Evolutionary conservation across 768 basidiomycete species (phyloP).

Genomic region (Xerocomellus amylosporus): DNA sequence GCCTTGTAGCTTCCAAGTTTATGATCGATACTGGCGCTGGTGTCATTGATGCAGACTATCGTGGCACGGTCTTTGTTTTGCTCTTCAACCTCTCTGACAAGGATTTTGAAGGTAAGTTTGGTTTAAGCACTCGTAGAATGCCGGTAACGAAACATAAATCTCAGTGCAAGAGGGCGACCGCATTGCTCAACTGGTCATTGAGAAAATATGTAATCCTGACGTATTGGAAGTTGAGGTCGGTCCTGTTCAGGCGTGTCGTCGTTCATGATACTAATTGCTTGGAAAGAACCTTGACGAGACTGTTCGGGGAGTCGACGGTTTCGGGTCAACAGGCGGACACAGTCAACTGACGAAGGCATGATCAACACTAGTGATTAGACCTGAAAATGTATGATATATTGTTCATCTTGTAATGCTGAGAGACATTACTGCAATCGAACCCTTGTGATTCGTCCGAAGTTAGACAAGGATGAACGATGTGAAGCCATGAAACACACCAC

Average conservation of each 20-base stretch:
- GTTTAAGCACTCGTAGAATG: background rate
- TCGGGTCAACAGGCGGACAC: constrained; percentile 95
- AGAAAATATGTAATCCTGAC: constrained; percentile 83
- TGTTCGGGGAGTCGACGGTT: constrained; percentile 78
- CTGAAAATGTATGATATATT: constrained; percentile 4
- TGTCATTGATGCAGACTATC: constrained; percentile 95
- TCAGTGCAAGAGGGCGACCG: constrained; percentile 91
- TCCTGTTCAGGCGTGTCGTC: background rate
- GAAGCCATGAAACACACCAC: constrained; percentile 4
- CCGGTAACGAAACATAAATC: background rate
- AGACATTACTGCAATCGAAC: background rate
- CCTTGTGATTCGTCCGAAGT: background rate
- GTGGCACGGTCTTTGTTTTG: constrained; percentile 86
- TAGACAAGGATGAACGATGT: background rate
- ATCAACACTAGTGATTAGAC: background rate
- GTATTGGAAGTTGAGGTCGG: constrained; percentile 80
- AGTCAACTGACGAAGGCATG: constrained; percentile 35
- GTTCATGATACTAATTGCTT: constrained; percentile 2
- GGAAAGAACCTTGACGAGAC: constrained; percentile 82
- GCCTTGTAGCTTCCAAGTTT: constrained; percentile 79
- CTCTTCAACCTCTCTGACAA: constrained; percentile 90
- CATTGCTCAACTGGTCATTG: constrained; percentile 93
- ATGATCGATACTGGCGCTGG: constrained; percentile 99
- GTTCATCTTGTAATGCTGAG: background rate
- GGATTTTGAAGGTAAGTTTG: constrained; percentile 73